Conservation (phyloP, 2,329 filamentous ascomycete species). For the Penicillium carneum region DNA sequence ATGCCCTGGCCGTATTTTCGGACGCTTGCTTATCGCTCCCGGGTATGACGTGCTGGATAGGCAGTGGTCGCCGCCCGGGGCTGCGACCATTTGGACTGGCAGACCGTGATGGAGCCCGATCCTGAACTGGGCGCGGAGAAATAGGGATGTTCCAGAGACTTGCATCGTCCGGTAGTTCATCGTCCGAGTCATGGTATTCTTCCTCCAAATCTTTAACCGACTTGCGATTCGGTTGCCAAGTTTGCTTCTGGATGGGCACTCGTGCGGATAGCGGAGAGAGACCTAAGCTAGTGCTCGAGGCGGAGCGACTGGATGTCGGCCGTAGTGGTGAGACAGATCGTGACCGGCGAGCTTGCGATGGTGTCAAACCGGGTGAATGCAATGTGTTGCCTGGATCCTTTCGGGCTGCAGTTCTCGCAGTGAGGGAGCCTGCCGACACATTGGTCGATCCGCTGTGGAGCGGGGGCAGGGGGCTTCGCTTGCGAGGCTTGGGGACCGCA, state of each 20-base stretch:
- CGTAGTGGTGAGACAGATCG: constrained; percentile 44
- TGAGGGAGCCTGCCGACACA: constrained; percentile 36
- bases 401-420: constrained; percentile 34
- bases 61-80: constrained; percentile 51
- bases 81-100: constrained; percentile 54
- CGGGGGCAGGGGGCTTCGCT: constrained; percentile 35
- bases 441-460: constrained; percentile 40
- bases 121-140: constrained; percentile 54
- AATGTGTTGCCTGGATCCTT: constrained; percentile 32
- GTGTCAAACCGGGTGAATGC: constrained; percentile 40
- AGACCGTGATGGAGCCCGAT: constrained; percentile 50
- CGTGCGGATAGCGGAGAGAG: constrained; percentile 37
- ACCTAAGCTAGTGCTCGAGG: constrained; percentile 40
- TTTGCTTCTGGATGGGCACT: constrained; percentile 45
- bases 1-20: constrained; percentile 39
- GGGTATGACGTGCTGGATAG: constrained; percentile 50
- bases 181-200: constrained; percentile 60
- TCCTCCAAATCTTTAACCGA: constrained; percentile 58
- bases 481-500: constrained; percentile 36
- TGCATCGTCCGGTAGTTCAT: constrained; percentile 59
- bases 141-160: constrained; percentile 60
- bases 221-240: constrained; percentile 56
- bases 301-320: constrained; percentile 35
- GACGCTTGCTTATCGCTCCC: constrained; percentile 37
- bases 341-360: constrained; percentile 41